Conservation (phyloP, 1,284 basidiomycete species). For the Trametes sp. region DNA sequence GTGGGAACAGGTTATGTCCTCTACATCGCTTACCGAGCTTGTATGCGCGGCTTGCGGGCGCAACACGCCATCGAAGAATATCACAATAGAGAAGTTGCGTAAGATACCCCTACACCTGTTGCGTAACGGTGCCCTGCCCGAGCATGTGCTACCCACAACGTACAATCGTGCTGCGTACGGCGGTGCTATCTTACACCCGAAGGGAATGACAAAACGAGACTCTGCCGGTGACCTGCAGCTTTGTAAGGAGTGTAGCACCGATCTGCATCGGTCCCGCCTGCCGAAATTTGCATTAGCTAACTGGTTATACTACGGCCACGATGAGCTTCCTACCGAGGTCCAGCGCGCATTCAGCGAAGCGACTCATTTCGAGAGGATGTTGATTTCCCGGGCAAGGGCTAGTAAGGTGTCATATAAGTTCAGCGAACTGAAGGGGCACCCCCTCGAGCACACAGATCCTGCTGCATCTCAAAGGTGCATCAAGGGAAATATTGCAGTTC, state of each 20-base stretch:
- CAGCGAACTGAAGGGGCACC: neutral
- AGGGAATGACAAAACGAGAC: neutral
- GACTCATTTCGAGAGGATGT: neutral
- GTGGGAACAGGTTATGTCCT: neutral
- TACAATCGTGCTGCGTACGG: neutral
- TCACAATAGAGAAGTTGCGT: neutral
- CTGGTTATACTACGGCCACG: constrained; percentile 2
- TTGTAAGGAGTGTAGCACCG: neutral
- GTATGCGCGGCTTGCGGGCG: neutral
- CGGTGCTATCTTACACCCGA: neutral
- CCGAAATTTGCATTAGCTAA: neutral
- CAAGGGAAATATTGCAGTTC: constrained; percentile 14
- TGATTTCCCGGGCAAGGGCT: neutral
- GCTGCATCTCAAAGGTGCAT: constrained; percentile 3
- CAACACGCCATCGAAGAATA: neutral
- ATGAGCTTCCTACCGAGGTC: neutral
- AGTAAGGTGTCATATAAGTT: neutral
- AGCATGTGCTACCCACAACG: neutral
- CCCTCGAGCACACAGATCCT: neutral
- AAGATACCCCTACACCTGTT: neutral
- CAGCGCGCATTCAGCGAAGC: neutral
- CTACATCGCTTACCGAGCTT: neutral
- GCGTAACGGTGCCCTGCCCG: neutral
- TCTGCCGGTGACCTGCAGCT: neutral
- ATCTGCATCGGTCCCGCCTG: no score